Evolutionary conservation across 2,329 filamentous ascomycete species (phyloP).

Genomic region (Exophiala oligosperma): DNA sequence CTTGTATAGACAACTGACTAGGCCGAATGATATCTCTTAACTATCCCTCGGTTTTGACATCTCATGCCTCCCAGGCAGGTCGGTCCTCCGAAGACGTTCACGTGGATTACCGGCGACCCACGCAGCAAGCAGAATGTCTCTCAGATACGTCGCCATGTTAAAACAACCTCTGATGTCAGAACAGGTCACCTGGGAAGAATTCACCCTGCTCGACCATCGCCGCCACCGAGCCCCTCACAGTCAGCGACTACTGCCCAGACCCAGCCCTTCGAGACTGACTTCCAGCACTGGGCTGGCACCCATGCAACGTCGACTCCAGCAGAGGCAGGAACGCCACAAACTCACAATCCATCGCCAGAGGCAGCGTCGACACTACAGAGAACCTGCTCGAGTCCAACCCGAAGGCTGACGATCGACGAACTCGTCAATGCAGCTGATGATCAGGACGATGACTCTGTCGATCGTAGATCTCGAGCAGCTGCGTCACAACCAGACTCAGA

Average conservation of each 20-base stretch:
- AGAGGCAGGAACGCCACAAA: neutral
- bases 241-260: neutral
- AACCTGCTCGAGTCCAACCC: neutral
- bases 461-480: too few species aligned
- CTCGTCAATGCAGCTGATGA: conserved; percentile 13
- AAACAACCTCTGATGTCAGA: conserved; percentile 13
- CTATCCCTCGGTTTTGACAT: conserved; percentile 10
- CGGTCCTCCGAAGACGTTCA: conserved; percentile 14
- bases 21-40: conserved; percentile 10
- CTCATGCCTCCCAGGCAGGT: conserved; percentile 22
- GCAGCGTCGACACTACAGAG: too few species aligned
- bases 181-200: neutral
- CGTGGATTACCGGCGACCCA: conserved; percentile 19
- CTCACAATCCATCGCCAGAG: neutral
- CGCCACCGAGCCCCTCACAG: neutral
- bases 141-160: conserved; percentile 22
- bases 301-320: neutral
- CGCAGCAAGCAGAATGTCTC: conserved; percentile 20
- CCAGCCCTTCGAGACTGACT: neutral
- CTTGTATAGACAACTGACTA: neutral
- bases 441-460: conserved; percentile 3
- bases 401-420: conserved; percentile 13
- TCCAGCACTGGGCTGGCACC: neutral
- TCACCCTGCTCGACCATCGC: neutral
- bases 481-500: neutral